Evolutionary conservation across 768 basidiomycete genomes (phyloP).

Genomic region (Mycena rebaudengoi): DNA sequence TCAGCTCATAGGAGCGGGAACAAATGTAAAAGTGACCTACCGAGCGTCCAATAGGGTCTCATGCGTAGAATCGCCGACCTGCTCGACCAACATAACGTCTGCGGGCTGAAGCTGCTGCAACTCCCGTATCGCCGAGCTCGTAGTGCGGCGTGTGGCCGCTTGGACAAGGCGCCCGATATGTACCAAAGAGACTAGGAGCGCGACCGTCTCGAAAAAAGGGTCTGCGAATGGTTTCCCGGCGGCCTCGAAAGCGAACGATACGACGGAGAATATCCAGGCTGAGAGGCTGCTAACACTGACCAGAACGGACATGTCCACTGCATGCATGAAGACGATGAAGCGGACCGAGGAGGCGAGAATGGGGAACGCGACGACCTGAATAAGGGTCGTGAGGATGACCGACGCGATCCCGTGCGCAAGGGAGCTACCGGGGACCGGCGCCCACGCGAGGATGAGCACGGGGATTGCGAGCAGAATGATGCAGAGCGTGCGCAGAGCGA

Average conservation of each 20-base stretch:
- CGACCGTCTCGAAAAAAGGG: slow-evolving; percentile 53
- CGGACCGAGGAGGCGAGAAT: slow-evolving; percentile 45
- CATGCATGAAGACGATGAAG: slow-evolving; percentile 43
- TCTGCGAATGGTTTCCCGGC: slow-evolving; percentile 38
- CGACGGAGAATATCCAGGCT: slow-evolving; percentile 51
- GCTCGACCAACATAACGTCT: slow-evolving; percentile 39
- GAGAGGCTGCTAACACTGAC: slow-evolving; percentile 47
- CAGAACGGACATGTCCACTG: slow-evolving; percentile 49
- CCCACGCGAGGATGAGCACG: slow-evolving; percentile 54
- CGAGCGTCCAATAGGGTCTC: slow-evolving; percentile 16
- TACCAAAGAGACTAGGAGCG: slow-evolving; percentile 52
- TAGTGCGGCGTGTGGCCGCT: slow-evolving; percentile 44
- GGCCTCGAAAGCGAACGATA: slow-evolving; percentile 45
- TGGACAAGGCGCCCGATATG: slow-evolving; percentile 49
- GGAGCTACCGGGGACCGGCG: slow-evolving; percentile 41
- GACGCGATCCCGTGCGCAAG: slow-evolving; percentile 45
- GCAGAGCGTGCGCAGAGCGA: slow-evolving; percentile 36
- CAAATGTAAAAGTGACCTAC: background rate
- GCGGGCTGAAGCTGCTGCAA: slow-evolving; percentile 43
- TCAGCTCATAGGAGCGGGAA: background rate
- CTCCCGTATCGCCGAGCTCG: slow-evolving; percentile 41
- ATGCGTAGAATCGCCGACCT: slow-evolving; percentile 8
- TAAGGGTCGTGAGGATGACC: slow-evolving; percentile 47
- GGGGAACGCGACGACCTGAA: slow-evolving; percentile 46
- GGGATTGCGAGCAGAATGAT: slow-evolving; percentile 47